Conservation (phyloP, 1,139 yeast genomes). For the Kodamaea alishanica region DNA sequence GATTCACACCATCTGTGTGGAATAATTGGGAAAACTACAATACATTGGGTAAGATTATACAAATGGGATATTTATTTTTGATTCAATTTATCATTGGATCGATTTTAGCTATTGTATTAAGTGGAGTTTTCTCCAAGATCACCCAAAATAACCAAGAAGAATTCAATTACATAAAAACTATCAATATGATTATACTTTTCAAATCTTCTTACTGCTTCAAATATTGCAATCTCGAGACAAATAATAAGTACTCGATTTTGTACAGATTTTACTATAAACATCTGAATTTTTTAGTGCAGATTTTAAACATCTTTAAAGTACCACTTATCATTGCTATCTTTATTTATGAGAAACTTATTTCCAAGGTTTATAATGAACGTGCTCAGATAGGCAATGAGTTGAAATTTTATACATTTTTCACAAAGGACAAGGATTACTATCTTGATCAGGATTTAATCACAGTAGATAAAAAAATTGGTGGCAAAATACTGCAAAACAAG, state of each 20-base stretch:
- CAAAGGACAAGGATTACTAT: slow-evolving; percentile 27
- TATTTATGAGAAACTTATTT: slow-evolving; percentile 28
- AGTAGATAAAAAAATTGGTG: slow-evolving; percentile 10
- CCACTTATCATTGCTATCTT: slow-evolving; percentile 36
- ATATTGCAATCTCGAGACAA: slow-evolving; percentile 5
- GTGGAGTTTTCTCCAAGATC: slow-evolving; percentile 41
- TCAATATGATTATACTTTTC: slow-evolving; percentile 35
- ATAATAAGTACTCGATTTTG: slow-evolving; percentile 7
- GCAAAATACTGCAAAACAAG: slow-evolving; percentile 1
- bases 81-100: slow-evolving; percentile 58
- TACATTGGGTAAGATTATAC: slow-evolving; percentile 45
- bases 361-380: slow-evolving; percentile 16
- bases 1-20: slow-evolving; percentile 67
- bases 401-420: slow-evolving; percentile 37
- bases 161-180: slow-evolving; percentile 39
- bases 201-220: slow-evolving; percentile 16
- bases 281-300: slow-evolving; percentile 3
- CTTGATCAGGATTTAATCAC: slow-evolving; percentile 28
- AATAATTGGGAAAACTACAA: slow-evolving; percentile 53
- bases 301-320: slow-evolving; percentile 26
- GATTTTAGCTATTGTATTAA: slow-evolving; percentile 56
- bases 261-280: slow-evolving; percentile 1
- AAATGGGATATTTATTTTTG: slow-evolving; percentile 52
- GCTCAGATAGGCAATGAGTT: slow-evolving; percentile 16
- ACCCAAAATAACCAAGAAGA: slow-evolving; percentile 39